Evolutionary conservation across 352 stramenopile genomes (phyloP), one percentile per base, ranked within the genome.

Genomic region (Peronospora farinosa): DNA sequence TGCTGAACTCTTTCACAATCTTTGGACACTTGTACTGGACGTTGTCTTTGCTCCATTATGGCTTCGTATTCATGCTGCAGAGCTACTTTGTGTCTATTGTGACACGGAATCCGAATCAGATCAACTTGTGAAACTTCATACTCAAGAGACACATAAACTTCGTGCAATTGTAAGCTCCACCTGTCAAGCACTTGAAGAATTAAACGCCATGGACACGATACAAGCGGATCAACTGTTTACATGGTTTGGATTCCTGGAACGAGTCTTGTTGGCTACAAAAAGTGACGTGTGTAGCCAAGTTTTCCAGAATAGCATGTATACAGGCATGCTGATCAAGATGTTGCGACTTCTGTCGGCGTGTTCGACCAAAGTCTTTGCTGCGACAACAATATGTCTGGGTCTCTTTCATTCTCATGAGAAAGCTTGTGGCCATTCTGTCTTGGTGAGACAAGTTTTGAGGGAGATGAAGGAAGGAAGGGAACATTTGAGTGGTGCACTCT

Each of bases 151-250:
- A 16, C 61, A 77, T 56, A 74, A 78, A 61, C 47, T 86, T 45
- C 78, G 78, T 10, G 79, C 78, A 9, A 64, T 89, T 23, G 72
- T 86, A 51, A 86, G 75, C 67, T 85, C 78, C 16, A 82, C 75
- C 42, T 85, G 72, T 43, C 75, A 89, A 45, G 65, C 68, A 1
- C 53, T 86, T 41, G 74, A 86, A 40, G 78, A 86, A 35, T 49
- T 85, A 11, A 51, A 80, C 51, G 61, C 73, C 2, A 66, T 55
- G 2, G 56, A 71, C 35, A 38, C 55, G n/a, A 47, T 48, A 8
- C 67, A 86, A 33, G 68, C 64, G 15, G 61, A 68, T 4, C 61
- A 69, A 12, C 50, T 88, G 16, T 85, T 86, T 49, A 61, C 64
- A 7, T 86, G 74, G 78, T 57, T 88, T 15, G 66, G 57, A 11